phyloP scores from a whole-genome alignment of 2,329 filamentous ascomycete genomes.

The Trichoderma simmonsii region DNA sequence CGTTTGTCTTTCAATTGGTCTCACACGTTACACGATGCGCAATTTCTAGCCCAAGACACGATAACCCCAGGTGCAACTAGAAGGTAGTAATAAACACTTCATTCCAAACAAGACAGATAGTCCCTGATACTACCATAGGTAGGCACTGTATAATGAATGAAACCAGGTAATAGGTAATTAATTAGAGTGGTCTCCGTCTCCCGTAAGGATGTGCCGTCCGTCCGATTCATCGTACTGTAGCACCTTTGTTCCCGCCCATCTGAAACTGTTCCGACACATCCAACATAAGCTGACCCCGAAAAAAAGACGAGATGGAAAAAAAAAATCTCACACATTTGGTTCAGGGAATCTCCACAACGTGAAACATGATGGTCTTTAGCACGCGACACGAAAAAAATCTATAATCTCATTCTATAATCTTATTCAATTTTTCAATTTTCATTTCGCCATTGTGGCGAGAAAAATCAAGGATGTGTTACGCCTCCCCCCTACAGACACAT shows the following conservation, averaged over 20 bases:
- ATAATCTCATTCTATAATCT: no score
- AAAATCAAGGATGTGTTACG: background rate
- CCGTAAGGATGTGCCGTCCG: background rate
- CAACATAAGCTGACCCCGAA: background rate
- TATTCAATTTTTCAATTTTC: background rate
- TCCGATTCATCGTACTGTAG: background rate
- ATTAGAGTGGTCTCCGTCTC: background rate
- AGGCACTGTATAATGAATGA: background rate
- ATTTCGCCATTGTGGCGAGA: background rate
- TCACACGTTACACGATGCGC: background rate
- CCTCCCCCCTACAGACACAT: background rate
- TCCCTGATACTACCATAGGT: background rate
- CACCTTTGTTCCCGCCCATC: background rate
- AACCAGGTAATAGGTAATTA: background rate
- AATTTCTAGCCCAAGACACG: background rate
- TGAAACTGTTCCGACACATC: constrained; percentile 6
- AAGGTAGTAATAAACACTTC: background rate
- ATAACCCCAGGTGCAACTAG: background rate
- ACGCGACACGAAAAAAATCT: background rate
- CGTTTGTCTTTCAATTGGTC: background rate
- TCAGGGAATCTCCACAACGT: background rate
- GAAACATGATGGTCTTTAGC: background rate
- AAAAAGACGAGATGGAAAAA: background rate
- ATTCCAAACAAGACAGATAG: background rate
- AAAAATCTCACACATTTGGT: background rate